Conservation (phyloP, 2,329 filamentous ascomycete genomes). For the Microthyrium microscopicum region DNA sequence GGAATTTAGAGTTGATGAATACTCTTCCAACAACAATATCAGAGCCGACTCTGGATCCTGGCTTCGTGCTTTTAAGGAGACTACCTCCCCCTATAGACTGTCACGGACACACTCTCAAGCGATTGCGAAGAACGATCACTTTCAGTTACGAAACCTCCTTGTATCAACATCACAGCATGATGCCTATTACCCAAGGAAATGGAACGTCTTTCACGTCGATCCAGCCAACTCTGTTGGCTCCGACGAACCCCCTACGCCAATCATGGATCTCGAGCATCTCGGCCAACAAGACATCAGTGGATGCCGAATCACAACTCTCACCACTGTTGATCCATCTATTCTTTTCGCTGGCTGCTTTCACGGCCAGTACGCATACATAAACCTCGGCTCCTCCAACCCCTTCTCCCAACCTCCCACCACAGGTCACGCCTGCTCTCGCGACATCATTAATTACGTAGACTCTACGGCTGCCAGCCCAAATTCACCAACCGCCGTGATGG, state of each 20-base stretch:
- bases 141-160: slow-evolving; percentile 42
- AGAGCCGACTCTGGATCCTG: no score
- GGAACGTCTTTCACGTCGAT: slow-evolving; percentile 32
- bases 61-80: no score
- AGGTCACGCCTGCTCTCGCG: no score
- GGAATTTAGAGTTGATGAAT: no score
- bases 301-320: slow-evolving; percentile 35
- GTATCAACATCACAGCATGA: slow-evolving; percentile 37
- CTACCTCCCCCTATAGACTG: no score
- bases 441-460: slow-evolving; percentile 45
- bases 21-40: no score
- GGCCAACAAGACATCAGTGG: no score
- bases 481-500: slow-evolving; percentile 30
- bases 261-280: slow-evolving; percentile 34
- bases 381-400: slow-evolving; percentile 25
- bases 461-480: no score
- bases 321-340: slow-evolving; percentile 27
- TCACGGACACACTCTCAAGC: no score
- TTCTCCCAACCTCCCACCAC: slow-evolving; percentile 29
- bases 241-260: no score
- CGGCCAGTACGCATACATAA: slow-evolving; percentile 38
- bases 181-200: slow-evolving; percentile 34
- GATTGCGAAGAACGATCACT: slow-evolving; percentile 34
- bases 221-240: slow-evolving; percentile 25
- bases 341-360: slow-evolving; percentile 39